Base-by-base conservation (phyloP, 148 eudicot genomes). In the Vaccinium darrowii region DNA sequence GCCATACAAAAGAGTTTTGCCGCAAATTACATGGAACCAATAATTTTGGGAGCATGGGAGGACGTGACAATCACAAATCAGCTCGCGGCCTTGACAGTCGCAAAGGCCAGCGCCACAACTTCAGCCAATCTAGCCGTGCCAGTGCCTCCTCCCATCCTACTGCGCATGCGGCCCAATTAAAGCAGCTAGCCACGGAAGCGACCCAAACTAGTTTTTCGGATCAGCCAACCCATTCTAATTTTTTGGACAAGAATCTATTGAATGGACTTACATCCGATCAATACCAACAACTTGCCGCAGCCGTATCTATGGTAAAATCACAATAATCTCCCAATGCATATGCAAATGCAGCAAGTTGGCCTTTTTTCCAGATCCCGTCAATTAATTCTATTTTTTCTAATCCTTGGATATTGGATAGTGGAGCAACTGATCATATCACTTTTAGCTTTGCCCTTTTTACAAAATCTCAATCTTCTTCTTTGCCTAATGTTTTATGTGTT, bases 301-400 rank as follows among this genome's bases (percentile, higher is more conserved):
- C 69, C 52, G 2, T 80, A 11, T 80, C 82, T 60, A 51, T 83
- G 79, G 47, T 83, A 19, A 83, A 83, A 72, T 30, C 50, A 15
- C 76, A 23, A 53, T 83, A 5, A 30, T 72, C 47, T 73, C n/a
- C 58, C 62, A 53, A 83, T 54, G 78, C 65, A 7, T 73, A 71
- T 71, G 80, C 36, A 74, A 53, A 75, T 30, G 72, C 50, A 15
- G 63, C 8, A 78, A 6, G 65, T 58, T 12, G 57, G 57, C 2
- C 14, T 53, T 53, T 53, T 50, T 60, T 30, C 1, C 33, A 4
- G 7, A 10, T 10, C 60, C 15, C 53, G 56, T 76, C 23, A 23
- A 75, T 11, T 76, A 76, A 52, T 72, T 33, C 49, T 30, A 39
- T 12, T 1, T 69, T 21, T 36, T 10, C 19, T 33, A 72, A 33